phyloP scores from a whole-genome alignment of 768 basidiomycete genomes.

The Russula compacta region DNA sequence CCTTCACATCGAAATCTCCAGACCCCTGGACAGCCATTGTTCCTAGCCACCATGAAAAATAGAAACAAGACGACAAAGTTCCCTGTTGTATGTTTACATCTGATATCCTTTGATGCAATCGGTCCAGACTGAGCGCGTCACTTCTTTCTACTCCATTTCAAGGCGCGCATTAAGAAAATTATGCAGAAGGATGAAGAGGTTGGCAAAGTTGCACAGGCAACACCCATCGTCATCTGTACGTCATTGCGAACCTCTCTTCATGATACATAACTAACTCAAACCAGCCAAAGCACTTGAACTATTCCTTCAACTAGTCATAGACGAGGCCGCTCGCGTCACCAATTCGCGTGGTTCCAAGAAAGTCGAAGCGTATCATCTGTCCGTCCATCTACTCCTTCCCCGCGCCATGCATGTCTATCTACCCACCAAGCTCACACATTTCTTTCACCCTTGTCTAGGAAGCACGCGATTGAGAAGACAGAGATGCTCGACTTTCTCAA shows the following conservation, averaged over 20 bases:
- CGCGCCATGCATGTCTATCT: not conserved
- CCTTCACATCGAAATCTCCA: not conserved
- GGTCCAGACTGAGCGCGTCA: not conserved
- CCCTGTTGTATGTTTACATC: constrained; percentile 58
- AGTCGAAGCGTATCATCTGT: constrained; percentile 92
- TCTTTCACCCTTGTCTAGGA: constrained; percentile 38
- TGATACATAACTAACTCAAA: not conserved
- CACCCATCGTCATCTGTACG: constrained; percentile 94
- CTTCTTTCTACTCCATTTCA: not conserved
- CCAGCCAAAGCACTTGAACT: constrained; percentile 91
- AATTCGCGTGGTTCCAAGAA: constrained; percentile 72
- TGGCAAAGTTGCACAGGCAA: constrained; percentile 94
- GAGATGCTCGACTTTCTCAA: constrained; percentile 91
- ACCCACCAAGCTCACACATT: not conserved
- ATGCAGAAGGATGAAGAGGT: constrained; percentile 99
- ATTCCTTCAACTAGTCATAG: constrained; percentile 77
- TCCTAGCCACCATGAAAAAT: constrained; percentile 54
- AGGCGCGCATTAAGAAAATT: constrained; percentile 98
- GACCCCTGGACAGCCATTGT: no score
- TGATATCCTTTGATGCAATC: not conserved
- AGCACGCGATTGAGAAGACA: constrained; percentile 82
- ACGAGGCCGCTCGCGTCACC: constrained; percentile 76
- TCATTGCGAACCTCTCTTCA: constrained; percentile 16
- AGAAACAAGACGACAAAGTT: constrained; percentile 90
- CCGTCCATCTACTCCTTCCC: constrained; percentile 28